Evolutionary conservation across 345 rosid species (phyloP).

Genomic region (Salix dunnii): DNA sequence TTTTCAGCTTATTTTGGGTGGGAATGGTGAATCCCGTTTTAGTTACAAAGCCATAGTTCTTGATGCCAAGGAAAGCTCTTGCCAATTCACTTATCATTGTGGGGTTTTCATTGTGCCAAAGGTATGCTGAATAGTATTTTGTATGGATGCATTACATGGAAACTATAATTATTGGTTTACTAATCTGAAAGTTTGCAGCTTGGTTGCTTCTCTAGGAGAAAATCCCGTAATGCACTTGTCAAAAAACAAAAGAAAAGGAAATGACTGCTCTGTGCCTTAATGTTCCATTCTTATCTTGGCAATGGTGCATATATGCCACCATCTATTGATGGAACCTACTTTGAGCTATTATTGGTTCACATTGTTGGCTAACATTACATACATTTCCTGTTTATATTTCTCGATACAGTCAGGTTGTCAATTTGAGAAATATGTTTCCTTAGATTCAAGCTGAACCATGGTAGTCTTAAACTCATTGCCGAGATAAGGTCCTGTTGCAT

Average conservation of each 20-base stretch:
- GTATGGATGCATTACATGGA: constrained; percentile 3
- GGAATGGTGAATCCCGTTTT: constrained; percentile 48
- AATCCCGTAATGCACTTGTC: not conserved
- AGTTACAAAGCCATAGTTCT: constrained; percentile 70
- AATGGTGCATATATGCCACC: too few relatives aligned
- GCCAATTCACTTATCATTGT: constrained; percentile 53
- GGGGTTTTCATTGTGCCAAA: constrained; percentile 91
- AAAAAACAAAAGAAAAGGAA: not conserved
- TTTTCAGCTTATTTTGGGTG: constrained; percentile 55
- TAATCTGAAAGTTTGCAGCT: not conserved
- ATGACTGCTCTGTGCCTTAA: too few relatives aligned
- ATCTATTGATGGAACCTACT: not conserved
- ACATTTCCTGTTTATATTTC: not conserved
- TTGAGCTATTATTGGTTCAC: not conserved
- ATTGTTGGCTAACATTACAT: not conserved
- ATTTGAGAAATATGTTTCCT: not conserved
- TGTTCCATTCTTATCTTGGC: too few relatives aligned
- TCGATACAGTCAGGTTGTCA: not conserved
- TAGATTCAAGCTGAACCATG: not conserved
- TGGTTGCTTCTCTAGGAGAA: not conserved
- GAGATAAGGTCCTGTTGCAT: too few relatives aligned
- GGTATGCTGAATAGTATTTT: constrained; percentile 34
- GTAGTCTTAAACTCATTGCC: too few relatives aligned
- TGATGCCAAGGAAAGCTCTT: constrained; percentile 56
- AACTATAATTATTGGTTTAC: not conserved